A percentile compares a stretch with the other conserved stretches of the same genome.
Conservation (phyloP, 2,329 filamentous ascomycete species). For the Botryotinia convoluta region DNA sequence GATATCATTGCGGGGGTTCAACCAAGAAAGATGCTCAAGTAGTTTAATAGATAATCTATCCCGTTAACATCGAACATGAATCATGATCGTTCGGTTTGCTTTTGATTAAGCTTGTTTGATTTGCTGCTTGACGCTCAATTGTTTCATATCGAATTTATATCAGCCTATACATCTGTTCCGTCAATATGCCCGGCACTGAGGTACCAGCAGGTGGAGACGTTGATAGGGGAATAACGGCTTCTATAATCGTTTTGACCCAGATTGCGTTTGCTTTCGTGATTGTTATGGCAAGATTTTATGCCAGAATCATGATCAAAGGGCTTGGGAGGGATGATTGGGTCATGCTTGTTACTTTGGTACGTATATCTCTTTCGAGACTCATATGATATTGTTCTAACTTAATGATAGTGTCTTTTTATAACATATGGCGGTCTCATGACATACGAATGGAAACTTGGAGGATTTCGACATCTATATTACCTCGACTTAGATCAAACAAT, state of each 20-base stretch:
- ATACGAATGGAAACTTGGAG: constrained; percentile 10
- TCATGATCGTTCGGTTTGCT: not conserved
- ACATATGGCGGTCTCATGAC: constrained; percentile 10
- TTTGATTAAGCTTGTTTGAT: not conserved
- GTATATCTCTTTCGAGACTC: not conserved
- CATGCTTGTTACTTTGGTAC: constrained; percentile 18
- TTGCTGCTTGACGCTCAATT: not conserved
- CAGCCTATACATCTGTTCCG: not conserved
- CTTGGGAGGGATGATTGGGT: constrained; percentile 19
- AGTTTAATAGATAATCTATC: not conserved
- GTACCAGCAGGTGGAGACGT: constrained; percentile 10
- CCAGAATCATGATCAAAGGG: constrained; percentile 5
- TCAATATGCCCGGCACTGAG: not conserved
- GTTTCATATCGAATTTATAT: not conserved
- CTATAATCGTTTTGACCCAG: constrained; percentile 6
- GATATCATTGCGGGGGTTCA: not conserved
- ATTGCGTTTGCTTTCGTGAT: constrained; percentile 11
- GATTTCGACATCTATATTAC: constrained; percentile 18
- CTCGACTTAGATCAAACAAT: not conserved
- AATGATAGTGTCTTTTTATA: constrained; percentile 7
- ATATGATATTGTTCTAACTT: not conserved
- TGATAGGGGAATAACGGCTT: constrained; percentile 4
- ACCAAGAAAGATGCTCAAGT: not conserved
- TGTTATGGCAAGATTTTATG: constrained; percentile 18
- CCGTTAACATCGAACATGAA: not conserved